Base-by-base conservation (phyloP, 73 alveolate genomes). In the Breviolum minutum region DNA sequence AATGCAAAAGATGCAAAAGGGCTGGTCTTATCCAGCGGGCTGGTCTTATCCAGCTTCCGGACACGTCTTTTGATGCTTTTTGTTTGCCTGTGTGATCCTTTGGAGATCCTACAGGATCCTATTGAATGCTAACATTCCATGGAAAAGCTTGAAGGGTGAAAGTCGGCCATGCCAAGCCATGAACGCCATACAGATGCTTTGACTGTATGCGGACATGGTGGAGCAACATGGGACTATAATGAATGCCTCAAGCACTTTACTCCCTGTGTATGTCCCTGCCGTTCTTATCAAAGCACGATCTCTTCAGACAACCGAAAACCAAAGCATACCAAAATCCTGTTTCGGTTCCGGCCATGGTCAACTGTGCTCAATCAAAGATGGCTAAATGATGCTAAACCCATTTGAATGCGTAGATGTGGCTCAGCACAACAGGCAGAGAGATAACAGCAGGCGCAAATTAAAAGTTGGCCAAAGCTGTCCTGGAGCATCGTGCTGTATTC, bases 401-500 rank as follows among this genome's bases (percentile, higher is more conserved):
- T 40, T 40, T 40, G 54, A 40, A 40, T 40, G 54, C 54, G 54
- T 40, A 40, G 54, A 40, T 5, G 29, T n/a, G n/a, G n/a, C n/a
- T n/a, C 11, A 24, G 60, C 82, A 73, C 24, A 19, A 73, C 12
- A 7, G 81, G 32, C n/a, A 10, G 88, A 80, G 88, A 80, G 68
- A 40, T 40, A 40, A 9, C 88, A 80, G 88, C 88, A 2, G 88
- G 88, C 88, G 22, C 88, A 80, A 16, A 80, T 80, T 80, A 80
- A 80, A 80, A 80, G 17, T 80, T 30, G 88, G 88, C 88, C 88
- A 80, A 40, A 48, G 88, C 88, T 80, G 87, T 79, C 66, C 2
- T 30, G n/a, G 68, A 32, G 88, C 30, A 77, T 40, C 54, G 63
- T 77, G n/a, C 63, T n/a, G 86, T 77, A 30, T 19, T n/a, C 26